Conservation (phyloP, 129 eudicot genomes). For the Rutidosis leptorrhynchoides region DNA sequence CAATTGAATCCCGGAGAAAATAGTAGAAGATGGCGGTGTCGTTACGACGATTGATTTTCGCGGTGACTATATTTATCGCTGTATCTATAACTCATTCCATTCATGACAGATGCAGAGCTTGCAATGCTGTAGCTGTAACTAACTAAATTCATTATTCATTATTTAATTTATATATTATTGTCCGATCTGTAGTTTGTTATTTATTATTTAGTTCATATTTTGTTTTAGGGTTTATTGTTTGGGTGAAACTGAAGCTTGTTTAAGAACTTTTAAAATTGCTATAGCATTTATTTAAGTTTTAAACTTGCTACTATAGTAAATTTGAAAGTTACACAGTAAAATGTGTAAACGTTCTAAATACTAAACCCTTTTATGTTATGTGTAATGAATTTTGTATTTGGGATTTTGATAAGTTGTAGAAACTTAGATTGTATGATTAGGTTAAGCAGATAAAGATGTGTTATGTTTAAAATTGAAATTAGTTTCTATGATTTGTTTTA, state of each 20-base stretch:
- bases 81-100: slow-evolving; percentile 38
- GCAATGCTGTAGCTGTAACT: slow-evolving; percentile 80
- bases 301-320: no score
- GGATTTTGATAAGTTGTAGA: neutral
- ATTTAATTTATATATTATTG: neutral
- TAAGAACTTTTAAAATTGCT: no score
- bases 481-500: neutral
- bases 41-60: slow-evolving; percentile 33
- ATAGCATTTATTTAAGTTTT: no score
- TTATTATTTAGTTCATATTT: neutral
- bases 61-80: slow-evolving; percentile 21
- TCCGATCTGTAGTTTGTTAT: slow-evolving; percentile 26
- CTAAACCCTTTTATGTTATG: neutral
- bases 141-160: neutral
- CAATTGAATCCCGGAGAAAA: slow-evolving; percentile 11
- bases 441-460: neutral
- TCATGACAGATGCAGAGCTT: slow-evolving; percentile 89
- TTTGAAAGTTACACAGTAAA: no score
- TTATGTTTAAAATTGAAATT: neutral
- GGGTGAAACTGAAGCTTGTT: no score
- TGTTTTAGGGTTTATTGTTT: neutral
- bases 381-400: neutral
- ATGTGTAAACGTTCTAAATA: no score
- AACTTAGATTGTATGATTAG: neutral
- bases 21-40: slow-evolving; percentile 29